Base-by-base conservation (phyloP, 306 rosid genomes). In the Cicer chorassanicum region DNA sequence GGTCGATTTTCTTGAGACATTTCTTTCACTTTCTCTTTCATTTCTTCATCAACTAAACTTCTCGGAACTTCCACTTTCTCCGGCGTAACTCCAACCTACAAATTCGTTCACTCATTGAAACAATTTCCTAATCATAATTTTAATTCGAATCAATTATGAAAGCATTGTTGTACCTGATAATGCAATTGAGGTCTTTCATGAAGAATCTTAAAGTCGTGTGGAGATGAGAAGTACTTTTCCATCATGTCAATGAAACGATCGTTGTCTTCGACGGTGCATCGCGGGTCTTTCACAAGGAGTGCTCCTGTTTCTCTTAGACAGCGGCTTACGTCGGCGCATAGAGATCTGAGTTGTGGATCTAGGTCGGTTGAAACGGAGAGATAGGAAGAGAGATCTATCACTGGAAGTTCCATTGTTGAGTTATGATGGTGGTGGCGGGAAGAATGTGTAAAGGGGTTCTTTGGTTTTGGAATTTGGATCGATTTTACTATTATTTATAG, bases 201-300 rank as follows among this genome's bases (percentile, higher is more conserved):
- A 9, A 57, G 88, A 14, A 77, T 81, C 70, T 94, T 94, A 88
- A 92, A 94, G 1, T 86, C 85, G 0, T 65, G 72, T 1, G 97
- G 91, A 21, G 80, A 8, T 9, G 88, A 65, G 77, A 94, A 94
- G 87, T 92, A 94, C 42, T 49, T 83, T 80, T 92, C 99, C 97
- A 94, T 92, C 99, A 92, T 92, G 65, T 92, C 89, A 13, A 94
- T 87, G 88, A 94, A 94, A 50, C 95, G 96, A 83, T 94, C 97
- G 73, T 94, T 90, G 72, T 94, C 99, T 43, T 90, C 60, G 7
- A 79, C 89, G 8, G 96, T 78, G 72, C 97, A 92, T 64, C 99
- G 78, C 1, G 99, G 96, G 39, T 94, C 97, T 80, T 86, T 89
- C 1, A 94, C 87, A 4, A 94, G 83, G 0, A 94, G 83, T 48